These are phyloP conservation scores for Corylus heterophylla DNA, from an alignment of 306 rosid genomes.

Conservation along the genomic window DNA sequence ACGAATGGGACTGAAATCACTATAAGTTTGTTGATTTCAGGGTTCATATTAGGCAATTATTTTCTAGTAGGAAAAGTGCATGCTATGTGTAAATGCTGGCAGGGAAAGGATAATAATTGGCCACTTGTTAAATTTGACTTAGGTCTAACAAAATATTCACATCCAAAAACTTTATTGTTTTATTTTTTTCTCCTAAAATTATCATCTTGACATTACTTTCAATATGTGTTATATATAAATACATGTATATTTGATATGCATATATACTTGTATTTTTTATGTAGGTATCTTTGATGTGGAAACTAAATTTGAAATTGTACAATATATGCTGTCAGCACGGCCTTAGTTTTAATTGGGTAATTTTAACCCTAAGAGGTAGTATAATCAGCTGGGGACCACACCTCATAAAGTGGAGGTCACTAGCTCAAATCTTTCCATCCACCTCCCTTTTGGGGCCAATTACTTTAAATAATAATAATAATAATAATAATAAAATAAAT, in stretches of 20 bases:
- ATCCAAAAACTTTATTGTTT: background rate
- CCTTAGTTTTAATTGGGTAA: constrained; percentile 26
- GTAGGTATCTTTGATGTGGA: background rate
- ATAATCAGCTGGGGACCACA: too few relatives aligned
- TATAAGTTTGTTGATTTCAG: constrained; percentile 1
- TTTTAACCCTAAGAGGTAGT: background rate
- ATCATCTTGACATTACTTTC: background rate
- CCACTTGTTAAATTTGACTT: constrained; percentile 5
- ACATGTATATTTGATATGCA: background rate
- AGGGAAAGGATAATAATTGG: background rate
- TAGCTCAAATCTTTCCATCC: too few relatives aligned
- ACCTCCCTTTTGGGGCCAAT: too few relatives aligned
- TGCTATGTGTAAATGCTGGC: constrained; percentile 3
- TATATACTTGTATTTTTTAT: background rate
- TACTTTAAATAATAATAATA: too few relatives aligned
- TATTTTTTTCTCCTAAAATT: background rate
- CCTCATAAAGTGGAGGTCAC: too few relatives aligned
- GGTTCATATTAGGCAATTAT: constrained; percentile 20
- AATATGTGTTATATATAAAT: background rate
- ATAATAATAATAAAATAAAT: too few relatives aligned
- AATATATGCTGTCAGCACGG: background rate
- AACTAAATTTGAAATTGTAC: background rate
- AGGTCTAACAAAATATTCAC: constrained; percentile 14
- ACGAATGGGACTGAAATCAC: constrained; percentile 2
- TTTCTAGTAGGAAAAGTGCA: constrained; percentile 6